phyloP scores from a whole-genome alignment of 2,329 filamentous ascomycete genomes.

The Sclerotinia sclerotiorum region DNA sequence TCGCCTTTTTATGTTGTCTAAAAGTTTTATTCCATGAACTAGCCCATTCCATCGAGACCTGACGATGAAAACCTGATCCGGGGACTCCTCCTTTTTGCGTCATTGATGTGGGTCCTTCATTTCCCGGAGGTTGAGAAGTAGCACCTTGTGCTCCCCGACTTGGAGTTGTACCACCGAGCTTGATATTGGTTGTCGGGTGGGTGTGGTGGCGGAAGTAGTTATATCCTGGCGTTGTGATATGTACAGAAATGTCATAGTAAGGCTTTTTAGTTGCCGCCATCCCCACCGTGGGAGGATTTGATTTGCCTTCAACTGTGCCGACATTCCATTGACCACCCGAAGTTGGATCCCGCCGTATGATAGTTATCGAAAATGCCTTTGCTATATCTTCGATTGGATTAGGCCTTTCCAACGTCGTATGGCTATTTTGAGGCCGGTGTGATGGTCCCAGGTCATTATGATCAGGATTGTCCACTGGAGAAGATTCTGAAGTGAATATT shows the following conservation, averaged over 20 bases:
- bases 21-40: constrained; percentile 35
- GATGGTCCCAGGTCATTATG: neutral
- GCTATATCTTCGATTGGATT: constrained; percentile 1
- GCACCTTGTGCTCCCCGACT: constrained; percentile 6
- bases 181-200: constrained; percentile 13
- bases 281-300: constrained; percentile 12
- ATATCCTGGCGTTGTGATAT: constrained; percentile 40
- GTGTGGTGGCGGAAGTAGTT: constrained; percentile 33
- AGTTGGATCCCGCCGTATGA: constrained; percentile 72
- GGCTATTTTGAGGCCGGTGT: constrained; percentile 15
- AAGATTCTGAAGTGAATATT: neutral
- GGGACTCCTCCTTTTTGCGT: constrained; percentile 16
- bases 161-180: constrained; percentile 18
- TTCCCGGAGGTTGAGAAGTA: neutral
- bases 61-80: constrained; percentile 48
- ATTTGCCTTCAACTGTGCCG: constrained; percentile 55
- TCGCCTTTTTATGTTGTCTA: constrained; percentile 33
- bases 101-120: constrained; percentile 16
- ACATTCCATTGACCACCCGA: constrained; percentile 75
- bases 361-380: constrained; percentile 42
- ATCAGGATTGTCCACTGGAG: neutral
- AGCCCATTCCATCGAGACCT: constrained; percentile 53
- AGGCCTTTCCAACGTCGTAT: constrained; percentile 21
- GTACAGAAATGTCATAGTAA: constrained; percentile 40
- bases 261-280: constrained; percentile 43